Evolutionary conservation across 352 stramenopile species (phyloP).

Genomic region (Phytopythium kandeliae): DNA sequence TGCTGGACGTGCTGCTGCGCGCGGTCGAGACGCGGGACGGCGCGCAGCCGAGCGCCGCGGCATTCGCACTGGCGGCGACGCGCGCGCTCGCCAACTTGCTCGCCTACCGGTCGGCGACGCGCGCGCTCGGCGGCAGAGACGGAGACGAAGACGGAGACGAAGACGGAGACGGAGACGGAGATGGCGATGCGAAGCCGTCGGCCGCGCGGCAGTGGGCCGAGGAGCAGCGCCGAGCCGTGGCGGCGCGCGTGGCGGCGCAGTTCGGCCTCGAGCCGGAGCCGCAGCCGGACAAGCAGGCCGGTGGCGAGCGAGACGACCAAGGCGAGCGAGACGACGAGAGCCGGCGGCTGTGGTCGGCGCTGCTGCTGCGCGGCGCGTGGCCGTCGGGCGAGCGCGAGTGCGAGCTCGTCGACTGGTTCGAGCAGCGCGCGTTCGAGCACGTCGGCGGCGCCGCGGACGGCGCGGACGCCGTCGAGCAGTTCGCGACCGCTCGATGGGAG

Average conservation of each 20-base stretch:
- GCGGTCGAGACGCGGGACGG: slow-evolving; percentile 17
- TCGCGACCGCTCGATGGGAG: slow-evolving; percentile 31
- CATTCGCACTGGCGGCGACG: slow-evolving; percentile 25
- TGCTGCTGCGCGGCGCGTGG: slow-evolving; percentile 51
- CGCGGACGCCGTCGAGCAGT: slow-evolving; percentile 24
- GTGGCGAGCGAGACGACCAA: background rate
- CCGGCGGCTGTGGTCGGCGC: slow-evolving; percentile 24
- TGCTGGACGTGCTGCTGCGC: slow-evolving; percentile 29
- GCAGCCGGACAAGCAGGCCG: slow-evolving; percentile 1
- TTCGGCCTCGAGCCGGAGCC: slow-evolving; percentile 17
- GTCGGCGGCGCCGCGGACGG: slow-evolving; percentile 20
- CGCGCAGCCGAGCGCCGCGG: no score
- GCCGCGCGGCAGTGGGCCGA: slow-evolving; percentile 22
- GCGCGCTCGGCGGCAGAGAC: no score
- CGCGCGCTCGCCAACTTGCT: slow-evolving; percentile 39
- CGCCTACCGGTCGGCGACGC: slow-evolving; percentile 12
- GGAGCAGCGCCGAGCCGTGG: slow-evolving; percentile 31
- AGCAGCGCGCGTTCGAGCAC: slow-evolving; percentile 32
- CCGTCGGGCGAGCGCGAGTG: slow-evolving; percentile 7
- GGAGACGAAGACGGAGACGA: no score
- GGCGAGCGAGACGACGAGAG: background rate
- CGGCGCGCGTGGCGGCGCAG: slow-evolving; percentile 24
- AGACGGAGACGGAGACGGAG: no score
- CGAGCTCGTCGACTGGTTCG: slow-evolving; percentile 50
- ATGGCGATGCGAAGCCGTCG: slow-evolving; percentile 4